Evolutionary conservation across 1,284 basidiomycete genomes (phyloP), one percentile per base, ranked within the genome.

Genomic region (Hymenochaete sp.): DNA sequence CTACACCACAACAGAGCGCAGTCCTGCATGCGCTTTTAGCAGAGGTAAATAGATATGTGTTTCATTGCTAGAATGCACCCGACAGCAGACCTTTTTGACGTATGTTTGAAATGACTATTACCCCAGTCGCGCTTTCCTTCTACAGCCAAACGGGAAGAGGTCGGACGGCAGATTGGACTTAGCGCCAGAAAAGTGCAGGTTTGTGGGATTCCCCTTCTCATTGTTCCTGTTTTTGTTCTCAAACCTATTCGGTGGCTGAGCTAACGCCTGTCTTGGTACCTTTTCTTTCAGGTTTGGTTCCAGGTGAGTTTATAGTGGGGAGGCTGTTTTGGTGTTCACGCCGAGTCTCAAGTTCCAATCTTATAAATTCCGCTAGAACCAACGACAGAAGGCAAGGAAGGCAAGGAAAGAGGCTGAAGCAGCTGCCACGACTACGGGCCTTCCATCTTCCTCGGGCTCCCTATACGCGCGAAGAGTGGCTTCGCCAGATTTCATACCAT

Each of bases 111-210:
- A 35, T 16, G 5, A 8, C 13, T 25, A 39, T 49, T 42, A 24
- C 36, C 36, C 38, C 48, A 90, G 87, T 89, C 86, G 40, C 82
- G 84, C 26, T 90, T 90, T 62, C 86, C 86, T 2, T 84, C 84
- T 3, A 89, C 86, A 2, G 79, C 82, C 14, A 78, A 84, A 72
- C 75, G 86, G 42, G 86, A 90, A 63, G 82, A 89, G 54, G 83
- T 90, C 26, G 86, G 86, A 8, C 75, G 81, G 29, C 73, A 82
- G 25, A 89, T 90, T 50, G 87, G 85, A 21, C 66, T 90, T 55
- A 88, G 83, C 59, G 85, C 86, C 40, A 75, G 86, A 31, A 84
- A 89, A 67, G 86, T 90, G 9, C 86, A 90, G 77, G 86, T 86
- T 55, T 57, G 81, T 68, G 19, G 14, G 29, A 37, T 5, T n/a